phyloP scores from a whole-genome alignment of 192 early-diverging fungal genomes.

The Podila epicladia region DNA sequence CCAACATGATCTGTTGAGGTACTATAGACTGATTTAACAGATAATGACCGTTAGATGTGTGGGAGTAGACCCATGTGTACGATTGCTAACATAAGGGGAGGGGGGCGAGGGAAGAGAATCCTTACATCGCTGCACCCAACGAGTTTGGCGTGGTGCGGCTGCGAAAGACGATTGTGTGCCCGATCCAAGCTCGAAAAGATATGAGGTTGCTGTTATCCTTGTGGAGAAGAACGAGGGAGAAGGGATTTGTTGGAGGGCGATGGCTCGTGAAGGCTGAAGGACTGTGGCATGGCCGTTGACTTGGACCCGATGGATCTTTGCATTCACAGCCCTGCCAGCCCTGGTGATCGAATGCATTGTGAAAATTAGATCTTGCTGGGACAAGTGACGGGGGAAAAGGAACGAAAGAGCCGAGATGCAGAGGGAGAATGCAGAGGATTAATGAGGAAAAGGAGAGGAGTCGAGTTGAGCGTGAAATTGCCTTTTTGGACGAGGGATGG shows the following conservation, averaged over 20 bases:
- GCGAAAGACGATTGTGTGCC: not conserved
- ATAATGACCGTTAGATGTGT: too few species aligned
- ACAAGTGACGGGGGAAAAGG: not conserved
- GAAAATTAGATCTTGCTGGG: conserved; percentile 1
- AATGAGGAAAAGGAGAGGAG: not conserved
- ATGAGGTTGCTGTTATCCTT: not conserved
- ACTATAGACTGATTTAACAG: not conserved
- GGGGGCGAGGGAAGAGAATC: not conserved
- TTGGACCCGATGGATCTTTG: not conserved
- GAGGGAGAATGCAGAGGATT: not conserved
- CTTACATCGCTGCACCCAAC: not conserved
- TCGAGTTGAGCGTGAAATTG: too few species aligned
- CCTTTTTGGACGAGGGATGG: too few species aligned
- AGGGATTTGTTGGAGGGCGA: not conserved
- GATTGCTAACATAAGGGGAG: too few species aligned
- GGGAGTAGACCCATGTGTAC: too few species aligned
- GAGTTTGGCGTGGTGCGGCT: not conserved
- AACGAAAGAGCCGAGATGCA: not conserved
- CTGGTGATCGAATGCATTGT: conserved; percentile 9
- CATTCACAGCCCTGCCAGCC: conserved; percentile 15
- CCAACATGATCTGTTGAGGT: not conserved
- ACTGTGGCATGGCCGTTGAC: not conserved
- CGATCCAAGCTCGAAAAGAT: not conserved
- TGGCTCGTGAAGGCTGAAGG: conserved; percentile 18
- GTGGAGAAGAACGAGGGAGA: not conserved